Conservation (phyloP, 2,329 filamentous ascomycete species). For the Gremmenia infestans region DNA sequence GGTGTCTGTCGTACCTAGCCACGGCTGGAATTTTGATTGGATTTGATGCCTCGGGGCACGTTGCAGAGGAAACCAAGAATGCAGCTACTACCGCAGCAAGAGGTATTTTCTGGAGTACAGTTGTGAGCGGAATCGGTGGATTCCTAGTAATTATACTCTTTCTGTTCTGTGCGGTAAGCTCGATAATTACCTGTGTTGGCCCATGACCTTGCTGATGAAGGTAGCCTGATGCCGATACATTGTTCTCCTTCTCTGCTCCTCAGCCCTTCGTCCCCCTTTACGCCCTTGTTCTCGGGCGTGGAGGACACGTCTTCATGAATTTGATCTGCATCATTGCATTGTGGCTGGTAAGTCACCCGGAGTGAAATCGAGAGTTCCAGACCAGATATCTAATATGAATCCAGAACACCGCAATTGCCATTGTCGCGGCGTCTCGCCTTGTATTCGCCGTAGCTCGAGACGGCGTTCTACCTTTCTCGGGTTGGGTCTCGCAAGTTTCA, state of each 20-base stretch:
- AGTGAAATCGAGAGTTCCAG: too few relatives aligned
- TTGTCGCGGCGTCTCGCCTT: constrained; percentile 54
- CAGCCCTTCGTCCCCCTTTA: constrained; percentile 57
- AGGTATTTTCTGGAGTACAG: constrained; percentile 57
- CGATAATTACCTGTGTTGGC: not conserved
- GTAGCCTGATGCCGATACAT: constrained; percentile 46
- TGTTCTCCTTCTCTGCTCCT: constrained; percentile 49
- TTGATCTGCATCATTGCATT: constrained; percentile 47
- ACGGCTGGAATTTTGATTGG: constrained; percentile 57
- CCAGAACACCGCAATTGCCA: constrained; percentile 54
- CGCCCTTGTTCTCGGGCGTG: constrained; percentile 48
- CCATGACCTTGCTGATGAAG: too few relatives aligned
- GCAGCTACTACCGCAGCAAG: constrained; percentile 50
- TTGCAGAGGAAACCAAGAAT: constrained; percentile 58
- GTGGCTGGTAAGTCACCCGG: constrained; percentile 42
- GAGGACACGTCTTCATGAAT: constrained; percentile 57
- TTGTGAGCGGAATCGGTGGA: constrained; percentile 51
- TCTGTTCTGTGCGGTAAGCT: constrained; percentile 49
- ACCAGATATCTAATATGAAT: too few relatives aligned
- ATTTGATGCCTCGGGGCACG: constrained; percentile 56
- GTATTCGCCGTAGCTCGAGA: constrained; percentile 57
- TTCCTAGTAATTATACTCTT: constrained; percentile 53
- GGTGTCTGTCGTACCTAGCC: constrained; percentile 57
- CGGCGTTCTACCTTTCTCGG: constrained; percentile 53
- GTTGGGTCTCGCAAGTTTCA: constrained; percentile 51